Conservation (phyloP, 169 alveolate species). For the Neospora caninum region DNA sequence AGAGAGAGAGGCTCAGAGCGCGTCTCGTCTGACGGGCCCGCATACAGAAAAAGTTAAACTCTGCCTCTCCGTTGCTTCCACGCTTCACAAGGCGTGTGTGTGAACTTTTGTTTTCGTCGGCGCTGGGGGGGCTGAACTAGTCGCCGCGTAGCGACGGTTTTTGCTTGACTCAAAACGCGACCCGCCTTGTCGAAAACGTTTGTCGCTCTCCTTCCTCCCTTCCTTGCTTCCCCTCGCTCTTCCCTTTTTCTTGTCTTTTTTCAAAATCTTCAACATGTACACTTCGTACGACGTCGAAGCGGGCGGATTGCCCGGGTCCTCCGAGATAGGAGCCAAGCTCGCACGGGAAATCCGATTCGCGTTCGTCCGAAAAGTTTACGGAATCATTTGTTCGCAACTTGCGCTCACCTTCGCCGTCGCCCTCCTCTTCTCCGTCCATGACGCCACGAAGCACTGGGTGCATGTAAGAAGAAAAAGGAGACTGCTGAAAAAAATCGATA, state of each 20-base stretch:
- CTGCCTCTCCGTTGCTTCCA: too few relatives aligned
- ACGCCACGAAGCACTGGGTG: background rate
- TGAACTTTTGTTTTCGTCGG: too few relatives aligned
- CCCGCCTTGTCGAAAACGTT: background rate
- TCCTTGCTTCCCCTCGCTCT: background rate
- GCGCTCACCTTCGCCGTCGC: background rate
- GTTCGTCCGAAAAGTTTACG: constrained; percentile 19
- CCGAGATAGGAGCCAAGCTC: background rate
- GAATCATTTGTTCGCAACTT: background rate
- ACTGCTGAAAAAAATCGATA: too few relatives aligned
- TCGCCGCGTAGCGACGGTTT: too few relatives aligned
- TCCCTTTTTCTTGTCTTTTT: background rate
- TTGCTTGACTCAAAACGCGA: too few relatives aligned
- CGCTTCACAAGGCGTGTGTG: too few relatives aligned
- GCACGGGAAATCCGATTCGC: constrained; percentile 23
- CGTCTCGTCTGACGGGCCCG: too few relatives aligned
- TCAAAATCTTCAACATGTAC: background rate
- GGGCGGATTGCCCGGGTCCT: background rate
- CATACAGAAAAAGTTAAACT: too few relatives aligned
- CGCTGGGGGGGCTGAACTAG: too few relatives aligned
- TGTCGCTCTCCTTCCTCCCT: background rate
- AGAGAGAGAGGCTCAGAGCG: too few relatives aligned
- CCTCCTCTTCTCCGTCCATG: background rate
- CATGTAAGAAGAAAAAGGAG: background rate
- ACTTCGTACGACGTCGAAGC: constrained; percentile 34